Base-by-base conservation (phyloP, 2,329 filamentous ascomycete species). In the Arthroderma sp. region DNA sequence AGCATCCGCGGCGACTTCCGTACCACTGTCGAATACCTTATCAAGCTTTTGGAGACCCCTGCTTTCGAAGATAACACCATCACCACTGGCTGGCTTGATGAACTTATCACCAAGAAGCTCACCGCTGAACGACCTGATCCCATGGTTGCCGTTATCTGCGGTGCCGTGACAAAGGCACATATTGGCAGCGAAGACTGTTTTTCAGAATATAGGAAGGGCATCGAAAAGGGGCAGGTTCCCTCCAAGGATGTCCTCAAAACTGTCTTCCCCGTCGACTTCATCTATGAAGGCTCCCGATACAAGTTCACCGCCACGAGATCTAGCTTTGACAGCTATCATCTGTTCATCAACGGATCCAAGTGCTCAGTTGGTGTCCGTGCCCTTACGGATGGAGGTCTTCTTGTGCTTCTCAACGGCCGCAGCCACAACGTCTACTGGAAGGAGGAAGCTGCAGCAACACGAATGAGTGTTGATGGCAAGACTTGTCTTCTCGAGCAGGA, bases 401-500 rank as follows among this genome's bases (percentile, higher is more conserved):
- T 98, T 46, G 79, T 98, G 51, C 77, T 98, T 15, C 78, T 98
- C 37, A 81, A 83, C 57, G 91, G 91, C 49, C 85, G 86, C 65
- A 94, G 85, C 55, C 91, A 98, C 79, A 98, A 91, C 60, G 81
- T 96, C 50, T 98, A 98, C 78, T 98, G 91, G 91, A 96, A 96
- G 70, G 91, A 98, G 61, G 91, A 98, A 65, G 86, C 94, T 39
- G 88, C 88, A 46, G 91, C 89, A 33, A 95, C 91, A 42, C 88
- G 91, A 63, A 70, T 98, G 55, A 95, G 88, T 29, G 88, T 98
- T 27, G 91, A 98, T 63, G 85, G 87, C 73, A 98, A 96, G 79
- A 98, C 91, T 29, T 96, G 89, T 64, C 69, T 98, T 59, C 78
- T 98, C 32, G 91, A 98, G 74, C 87, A 96, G 67, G 91, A 98